Conservation (phyloP, 306 rosid genomes). For the Adenanthera pavonina region DNA sequence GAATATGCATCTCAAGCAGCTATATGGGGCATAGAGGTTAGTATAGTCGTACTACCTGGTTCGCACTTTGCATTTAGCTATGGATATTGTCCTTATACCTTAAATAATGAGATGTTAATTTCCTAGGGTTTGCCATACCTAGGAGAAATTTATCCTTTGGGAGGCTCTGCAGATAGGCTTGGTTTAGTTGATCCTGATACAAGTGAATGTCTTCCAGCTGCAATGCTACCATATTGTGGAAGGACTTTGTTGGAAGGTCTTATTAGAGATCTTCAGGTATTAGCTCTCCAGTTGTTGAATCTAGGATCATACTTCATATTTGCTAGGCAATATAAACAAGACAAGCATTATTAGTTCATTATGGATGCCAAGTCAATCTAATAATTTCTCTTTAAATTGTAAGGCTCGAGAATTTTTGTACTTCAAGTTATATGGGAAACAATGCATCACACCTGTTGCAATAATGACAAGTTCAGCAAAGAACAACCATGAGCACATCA, state of each 20-base stretch:
- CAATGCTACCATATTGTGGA: conserved; percentile 96
- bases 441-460: conserved; percentile 93
- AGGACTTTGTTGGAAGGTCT: conserved; percentile 96
- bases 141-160: conserved; percentile 98
- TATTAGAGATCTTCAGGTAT: conserved; percentile 98
- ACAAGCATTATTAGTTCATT: conserved; percentile 32
- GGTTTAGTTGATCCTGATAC: conserved; percentile 83
- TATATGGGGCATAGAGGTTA: conserved; percentile 97
- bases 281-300: conserved; percentile 43
- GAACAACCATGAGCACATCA: conserved; percentile 79
- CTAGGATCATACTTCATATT: conserved; percentile 13
- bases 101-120: conserved; percentile 55
- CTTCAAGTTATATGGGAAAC: conserved; percentile 87
- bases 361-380: conserved; percentile 12
- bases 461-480: conserved; percentile 98
- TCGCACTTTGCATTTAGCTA: conserved; percentile 10
- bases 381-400: conserved; percentile 47
- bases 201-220: conserved; percentile 98
- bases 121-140: conserved; percentile 95
- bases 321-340: conserved; percentile 37
- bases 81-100: conserved; percentile 31
- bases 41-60: conserved; percentile 39
- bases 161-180: conserved; percentile 98
- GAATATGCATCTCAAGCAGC: conserved; percentile 96
- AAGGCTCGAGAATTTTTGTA: conserved; percentile 97